These are phyloP conservation scores for Penicillium sp. DNA, from an alignment of 2,329 filamentous ascomycete genomes.

Conservation along the genomic window DNA sequence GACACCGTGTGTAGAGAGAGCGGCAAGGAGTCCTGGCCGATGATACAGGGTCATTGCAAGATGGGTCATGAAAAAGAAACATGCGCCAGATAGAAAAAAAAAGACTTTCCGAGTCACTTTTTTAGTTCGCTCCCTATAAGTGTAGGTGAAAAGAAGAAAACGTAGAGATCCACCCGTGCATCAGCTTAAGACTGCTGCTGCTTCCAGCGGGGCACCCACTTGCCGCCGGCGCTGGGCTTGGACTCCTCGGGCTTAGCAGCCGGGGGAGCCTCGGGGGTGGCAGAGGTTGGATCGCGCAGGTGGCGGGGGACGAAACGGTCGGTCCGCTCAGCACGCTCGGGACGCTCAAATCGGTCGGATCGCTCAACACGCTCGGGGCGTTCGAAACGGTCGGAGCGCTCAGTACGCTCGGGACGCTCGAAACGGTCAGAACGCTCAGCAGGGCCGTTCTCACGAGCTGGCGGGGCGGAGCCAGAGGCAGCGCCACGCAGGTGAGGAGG, in stretches of 20 bases:
- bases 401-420: conserved; percentile 2
- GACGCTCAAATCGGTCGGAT: conserved; percentile 4
- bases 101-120: conserved; percentile 35
- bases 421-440: conserved; percentile 4
- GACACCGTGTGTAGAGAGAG: conserved; percentile 9
- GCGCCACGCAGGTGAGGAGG: conserved; percentile 49
- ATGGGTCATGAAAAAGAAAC: conserved; percentile 32
- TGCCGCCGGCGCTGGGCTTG: conserved; percentile 34
- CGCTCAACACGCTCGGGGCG: conserved; percentile 5
- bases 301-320: conserved; percentile 43
- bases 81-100: conserved; percentile 33
- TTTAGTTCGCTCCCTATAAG: conserved; percentile 29
- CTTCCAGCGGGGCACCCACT: conserved; percentile 49
- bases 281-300: conserved; percentile 39
- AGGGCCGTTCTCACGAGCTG: conserved; percentile 38
- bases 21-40: conserved; percentile 24
- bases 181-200: conserved; percentile 43
- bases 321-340: conserved; percentile 15
- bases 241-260: conserved; percentile 38
- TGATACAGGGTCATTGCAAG: conserved; percentile 37
- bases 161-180: conserved; percentile 24
- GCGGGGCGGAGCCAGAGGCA: conserved; percentile 37
- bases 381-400: conserved; percentile 12
- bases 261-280: conserved; percentile 32
- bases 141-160: conserved; percentile 30